Conservation (phyloP, 208 protist species). For the Wallacemonas sp. region DNA sequence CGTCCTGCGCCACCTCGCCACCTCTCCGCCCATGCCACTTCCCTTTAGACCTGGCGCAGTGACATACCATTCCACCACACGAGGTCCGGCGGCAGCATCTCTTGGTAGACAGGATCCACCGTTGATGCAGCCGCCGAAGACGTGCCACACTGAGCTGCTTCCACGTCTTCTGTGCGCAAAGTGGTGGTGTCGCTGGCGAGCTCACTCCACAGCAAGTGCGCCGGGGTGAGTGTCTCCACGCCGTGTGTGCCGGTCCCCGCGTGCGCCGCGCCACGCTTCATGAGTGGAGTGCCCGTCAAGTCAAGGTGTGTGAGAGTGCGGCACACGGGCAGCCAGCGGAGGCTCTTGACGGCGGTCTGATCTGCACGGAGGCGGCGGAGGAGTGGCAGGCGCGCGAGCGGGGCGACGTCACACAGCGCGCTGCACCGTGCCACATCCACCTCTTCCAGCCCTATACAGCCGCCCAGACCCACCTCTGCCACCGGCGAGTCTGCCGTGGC, state of each 20-base stretch:
- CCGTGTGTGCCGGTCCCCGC: background rate
- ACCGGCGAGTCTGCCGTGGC: background rate
- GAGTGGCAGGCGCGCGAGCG: background rate
- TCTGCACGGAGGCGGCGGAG: background rate
- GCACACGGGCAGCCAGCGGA: slow-evolving; percentile 3
- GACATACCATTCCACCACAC: slow-evolving; percentile 6
- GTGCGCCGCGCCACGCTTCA: background rate
- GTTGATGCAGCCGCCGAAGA: no score
- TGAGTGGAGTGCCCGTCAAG: background rate
- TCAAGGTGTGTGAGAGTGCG: background rate
- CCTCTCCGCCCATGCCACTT: background rate
- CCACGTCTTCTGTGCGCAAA: no score
- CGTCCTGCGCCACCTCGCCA: no score
- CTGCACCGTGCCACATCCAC: background rate
- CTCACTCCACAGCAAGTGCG: background rate
- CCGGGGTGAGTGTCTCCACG: background rate
- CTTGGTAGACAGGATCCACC: no score
- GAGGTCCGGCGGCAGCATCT: background rate
- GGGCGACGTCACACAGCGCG: background rate
- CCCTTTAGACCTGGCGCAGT: background rate
- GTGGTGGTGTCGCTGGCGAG: no score
- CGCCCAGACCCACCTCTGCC: background rate
- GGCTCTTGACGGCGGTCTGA: background rate
- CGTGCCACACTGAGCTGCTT: no score
- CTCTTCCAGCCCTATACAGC: background rate